Evolutionary conservation across 805 yeast species (phyloP).

Genomic region (Saccharomycopsis babjevae): DNA sequence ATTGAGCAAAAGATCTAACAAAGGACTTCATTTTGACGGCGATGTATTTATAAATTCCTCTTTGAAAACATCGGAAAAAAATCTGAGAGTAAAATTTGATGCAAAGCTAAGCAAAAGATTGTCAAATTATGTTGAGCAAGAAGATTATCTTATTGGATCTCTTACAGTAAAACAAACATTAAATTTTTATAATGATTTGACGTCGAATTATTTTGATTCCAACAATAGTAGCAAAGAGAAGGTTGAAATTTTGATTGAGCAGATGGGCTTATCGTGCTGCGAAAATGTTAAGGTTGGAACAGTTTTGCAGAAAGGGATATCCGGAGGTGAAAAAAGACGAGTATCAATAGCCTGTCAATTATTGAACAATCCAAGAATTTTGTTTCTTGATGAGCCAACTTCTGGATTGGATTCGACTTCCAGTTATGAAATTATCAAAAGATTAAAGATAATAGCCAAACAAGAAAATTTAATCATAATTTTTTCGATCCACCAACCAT

Average conservation of each 20-base stretch:
- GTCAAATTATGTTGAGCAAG: slow-evolving; percentile 2
- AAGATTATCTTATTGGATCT: slow-evolving; percentile 5
- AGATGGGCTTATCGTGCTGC: not conserved
- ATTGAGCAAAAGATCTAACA: slow-evolving; percentile 40
- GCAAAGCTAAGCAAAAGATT: not conserved
- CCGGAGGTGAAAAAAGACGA: slow-evolving; percentile 79
- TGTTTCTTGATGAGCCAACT: slow-evolving; percentile 85
- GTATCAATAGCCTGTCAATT: slow-evolving; percentile 70
- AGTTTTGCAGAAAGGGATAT: slow-evolving; percentile 37
- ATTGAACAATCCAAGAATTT: slow-evolving; percentile 60
- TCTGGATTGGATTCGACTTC: slow-evolving; percentile 77
- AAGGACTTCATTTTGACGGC: not conserved
- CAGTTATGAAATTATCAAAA: slow-evolving; percentile 51
- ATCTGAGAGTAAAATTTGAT: slow-evolving; percentile 19
- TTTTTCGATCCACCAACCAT: slow-evolving; percentile 74
- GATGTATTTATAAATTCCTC: slow-evolving; percentile 19
- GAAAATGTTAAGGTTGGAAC: slow-evolving; percentile 4
- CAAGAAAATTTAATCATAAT: slow-evolving; percentile 61
- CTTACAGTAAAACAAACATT: slow-evolving; percentile 4
- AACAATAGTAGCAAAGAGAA: not conserved
- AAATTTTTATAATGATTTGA: not conserved
- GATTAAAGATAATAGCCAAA: slow-evolving; percentile 46
- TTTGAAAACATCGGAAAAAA: slow-evolving; percentile 30
- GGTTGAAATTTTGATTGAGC: not conserved
- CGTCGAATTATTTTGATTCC: not conserved